Evolutionary conservation across 2,329 filamentous ascomycete species (phyloP).

Genomic region (Colletotrichum viniferum): DNA sequence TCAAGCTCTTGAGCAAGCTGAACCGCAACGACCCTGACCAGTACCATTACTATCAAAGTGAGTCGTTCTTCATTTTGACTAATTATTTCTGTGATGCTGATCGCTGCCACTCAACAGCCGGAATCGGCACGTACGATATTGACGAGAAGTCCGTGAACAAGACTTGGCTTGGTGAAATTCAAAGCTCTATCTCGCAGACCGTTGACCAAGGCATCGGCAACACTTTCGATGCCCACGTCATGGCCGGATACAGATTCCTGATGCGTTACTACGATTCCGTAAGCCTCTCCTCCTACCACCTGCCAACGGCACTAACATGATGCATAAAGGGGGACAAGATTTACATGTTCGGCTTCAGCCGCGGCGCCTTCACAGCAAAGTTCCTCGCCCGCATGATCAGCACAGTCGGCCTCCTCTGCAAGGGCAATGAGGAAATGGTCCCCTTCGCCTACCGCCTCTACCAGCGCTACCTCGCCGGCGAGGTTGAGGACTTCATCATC

Average conservation of each 20-base stretch:
- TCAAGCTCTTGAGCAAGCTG: slow-evolving; percentile 53
- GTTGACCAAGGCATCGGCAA: slow-evolving; percentile 48
- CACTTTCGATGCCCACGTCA: slow-evolving; percentile 56
- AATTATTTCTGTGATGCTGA: not conserved
- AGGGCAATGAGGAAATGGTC: slow-evolving; percentile 59
- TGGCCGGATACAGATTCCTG: slow-evolving; percentile 56
- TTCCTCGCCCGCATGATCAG: slow-evolving; percentile 57
- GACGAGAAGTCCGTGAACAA: slow-evolving; percentile 46
- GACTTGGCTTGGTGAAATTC: slow-evolving; percentile 34
- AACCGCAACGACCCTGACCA: slow-evolving; percentile 48
- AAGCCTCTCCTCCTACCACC: slow-evolving; percentile 3
- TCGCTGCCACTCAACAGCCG: slow-evolving; percentile 33
- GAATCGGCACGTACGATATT: slow-evolving; percentile 54
- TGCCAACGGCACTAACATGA: not conserved
- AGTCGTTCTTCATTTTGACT: slow-evolving; percentile 10
- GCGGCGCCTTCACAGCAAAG: slow-evolving; percentile 57
- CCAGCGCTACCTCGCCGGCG: slow-evolving; percentile 43
- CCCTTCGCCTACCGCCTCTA: slow-evolving; percentile 52
- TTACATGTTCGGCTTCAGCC: slow-evolving; percentile 59
- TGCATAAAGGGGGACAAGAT: slow-evolving; percentile 47
- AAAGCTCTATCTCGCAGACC: slow-evolving; percentile 40
- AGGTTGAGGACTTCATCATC: slow-evolving; percentile 35
- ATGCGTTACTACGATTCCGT: slow-evolving; percentile 57
- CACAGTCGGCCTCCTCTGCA: slow-evolving; percentile 51
- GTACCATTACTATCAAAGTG: slow-evolving; percentile 55